A percentile compares a stretch with the other conserved stretches of the same genome.
These are phyloP conservation scores for Colletotrichum lupini DNA, from an alignment of 2,329 filamentous ascomycete genomes.

Conservation along the genomic window DNA sequence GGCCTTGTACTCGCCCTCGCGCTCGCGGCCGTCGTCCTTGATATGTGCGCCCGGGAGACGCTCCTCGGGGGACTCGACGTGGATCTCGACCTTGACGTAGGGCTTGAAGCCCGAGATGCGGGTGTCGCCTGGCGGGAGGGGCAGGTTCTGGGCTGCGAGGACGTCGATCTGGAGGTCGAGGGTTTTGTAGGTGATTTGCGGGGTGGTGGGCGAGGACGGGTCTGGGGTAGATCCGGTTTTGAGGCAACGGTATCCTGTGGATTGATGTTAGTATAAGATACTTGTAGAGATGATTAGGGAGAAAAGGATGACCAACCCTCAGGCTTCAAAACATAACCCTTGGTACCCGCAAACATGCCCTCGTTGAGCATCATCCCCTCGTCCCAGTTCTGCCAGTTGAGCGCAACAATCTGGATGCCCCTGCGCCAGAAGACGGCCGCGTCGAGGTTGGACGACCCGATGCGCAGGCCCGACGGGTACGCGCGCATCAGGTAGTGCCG, in stretches of 20 bases:
- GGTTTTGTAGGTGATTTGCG: slow-evolving; percentile 61
- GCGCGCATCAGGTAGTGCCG: slow-evolving; percentile 84
- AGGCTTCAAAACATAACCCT: slow-evolving; percentile 90
- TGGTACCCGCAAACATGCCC: slow-evolving; percentile 86
- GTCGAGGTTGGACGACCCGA: slow-evolving; percentile 88
- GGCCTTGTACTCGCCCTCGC: slow-evolving; percentile 64
- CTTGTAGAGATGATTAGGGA: neutral
- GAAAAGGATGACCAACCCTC: slow-evolving; percentile 56
- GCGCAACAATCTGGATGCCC: slow-evolving; percentile 88
- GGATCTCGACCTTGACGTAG: slow-evolving; percentile 86
- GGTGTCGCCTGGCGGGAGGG: slow-evolving; percentile 67
- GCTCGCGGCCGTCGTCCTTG: slow-evolving; percentile 52
- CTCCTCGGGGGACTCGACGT: slow-evolving; percentile 76
- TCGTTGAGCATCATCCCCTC: slow-evolving; percentile 97
- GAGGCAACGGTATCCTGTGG: slow-evolving; percentile 50
- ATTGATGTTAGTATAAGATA: neutral
- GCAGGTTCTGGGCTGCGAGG: slow-evolving; percentile 80
- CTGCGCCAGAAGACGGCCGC: slow-evolving; percentile 88
- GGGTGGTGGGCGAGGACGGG: neutral
- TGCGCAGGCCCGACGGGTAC: slow-evolving; percentile 85
- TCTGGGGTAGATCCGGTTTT: slow-evolving; percentile 39
- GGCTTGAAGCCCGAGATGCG: slow-evolving; percentile 73
- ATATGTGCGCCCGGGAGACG: slow-evolving; percentile 46
- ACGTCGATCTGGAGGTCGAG: slow-evolving; percentile 80
- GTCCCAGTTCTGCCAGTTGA: slow-evolving; percentile 95